Evolutionary conservation across 805 yeast species (phyloP), one percentile per base, ranked within the genome.

Genomic region (Candida pseudofarinosa): DNA sequence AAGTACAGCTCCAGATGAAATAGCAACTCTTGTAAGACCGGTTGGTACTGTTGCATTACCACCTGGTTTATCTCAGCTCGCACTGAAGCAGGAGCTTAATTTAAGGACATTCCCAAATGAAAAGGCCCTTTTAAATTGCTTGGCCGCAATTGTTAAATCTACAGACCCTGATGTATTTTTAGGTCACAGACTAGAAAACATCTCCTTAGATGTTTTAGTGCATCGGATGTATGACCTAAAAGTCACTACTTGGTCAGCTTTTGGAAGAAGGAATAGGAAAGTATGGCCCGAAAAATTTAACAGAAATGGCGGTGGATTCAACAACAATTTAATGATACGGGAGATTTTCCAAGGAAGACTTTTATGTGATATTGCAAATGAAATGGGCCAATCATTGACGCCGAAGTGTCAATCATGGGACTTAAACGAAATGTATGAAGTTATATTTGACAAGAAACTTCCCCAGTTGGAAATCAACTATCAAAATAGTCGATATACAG

Each of bases 331-430:
- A 51, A 73, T 76, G 33, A 72, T 87, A 14, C 71, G 85, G 39
- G 89, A 87, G 43, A 75, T 88, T 16, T 76, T 84, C 55, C 80
- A 89, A 32, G 99, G 99, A 31, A 76, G 99, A 53, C 73, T 93
- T 43, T 56, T 91, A 37, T 88, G 97, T 74, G 99, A 93, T 63
- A 80, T 93, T 56, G 88, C 91, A 40, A 93, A 93, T 62, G 96
- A 88, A 55, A 78, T 90, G 81, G 99, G 98, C 38, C 93, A 85
- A 60, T 90, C 97, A 0, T 70, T 91, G 48, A 88, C 97, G 3
- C 71, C 84, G 3, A 88, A 89, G 60, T 93, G 98, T 66, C 95
- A 88, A 62, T 85, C 91, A 14, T 93, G 96, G 97, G 95, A 88
- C 45, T 71, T 93, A 44, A 73, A 85, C 12, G 99, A 93, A 62